phyloP scores from a whole-genome alignment of 345 rosid genomes.

The Cochlearia excelsa region DNA sequence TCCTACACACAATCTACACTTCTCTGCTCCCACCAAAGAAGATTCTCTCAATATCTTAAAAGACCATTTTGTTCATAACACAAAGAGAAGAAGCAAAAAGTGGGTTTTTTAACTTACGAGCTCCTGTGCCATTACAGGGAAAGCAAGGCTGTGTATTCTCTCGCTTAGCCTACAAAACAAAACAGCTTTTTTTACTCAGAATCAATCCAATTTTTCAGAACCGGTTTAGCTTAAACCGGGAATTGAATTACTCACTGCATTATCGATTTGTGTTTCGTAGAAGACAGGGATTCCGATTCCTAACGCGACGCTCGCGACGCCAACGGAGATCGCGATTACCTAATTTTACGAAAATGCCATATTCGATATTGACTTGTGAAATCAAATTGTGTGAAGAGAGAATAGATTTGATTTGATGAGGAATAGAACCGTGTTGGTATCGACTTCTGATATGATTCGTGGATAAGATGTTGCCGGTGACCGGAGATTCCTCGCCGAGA shows the following conservation, averaged over 20 bases:
- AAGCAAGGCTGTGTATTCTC: slow-evolving; percentile 94
- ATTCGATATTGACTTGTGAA: neutral
- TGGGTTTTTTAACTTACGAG: slow-evolving; percentile 53
- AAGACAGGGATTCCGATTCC: slow-evolving; percentile 86
- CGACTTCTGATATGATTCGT: slow-evolving; percentile 71
- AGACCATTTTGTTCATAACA: neutral
- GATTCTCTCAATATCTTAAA: neutral
- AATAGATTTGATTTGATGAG: neutral
- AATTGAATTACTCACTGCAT: slow-evolving; percentile 50
- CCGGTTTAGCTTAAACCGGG: neutral
- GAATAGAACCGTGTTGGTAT: slow-evolving; percentile 71
- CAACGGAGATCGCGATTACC: slow-evolving; percentile 82
- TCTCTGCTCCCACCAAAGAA: slow-evolving; percentile 46
- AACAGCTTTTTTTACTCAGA: neutral
- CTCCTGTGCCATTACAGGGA: slow-evolving; percentile 89
- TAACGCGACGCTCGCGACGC: slow-evolving; percentile 69
- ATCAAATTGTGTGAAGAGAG: neutral
- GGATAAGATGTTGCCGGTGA: slow-evolving; percentile 48
- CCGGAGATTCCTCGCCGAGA: slow-evolving; percentile 40
- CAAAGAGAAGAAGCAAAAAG: neutral
- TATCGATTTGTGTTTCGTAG: slow-evolving; percentile 82
- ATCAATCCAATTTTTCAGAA: neutral
- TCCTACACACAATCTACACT: slow-evolving; percentile 84
- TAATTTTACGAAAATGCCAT: slow-evolving; percentile 18
- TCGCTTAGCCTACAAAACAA: slow-evolving; percentile 58